Conservation (phyloP, 108 stramenopile species). For the Aurantiochytrium sp. region DNA sequence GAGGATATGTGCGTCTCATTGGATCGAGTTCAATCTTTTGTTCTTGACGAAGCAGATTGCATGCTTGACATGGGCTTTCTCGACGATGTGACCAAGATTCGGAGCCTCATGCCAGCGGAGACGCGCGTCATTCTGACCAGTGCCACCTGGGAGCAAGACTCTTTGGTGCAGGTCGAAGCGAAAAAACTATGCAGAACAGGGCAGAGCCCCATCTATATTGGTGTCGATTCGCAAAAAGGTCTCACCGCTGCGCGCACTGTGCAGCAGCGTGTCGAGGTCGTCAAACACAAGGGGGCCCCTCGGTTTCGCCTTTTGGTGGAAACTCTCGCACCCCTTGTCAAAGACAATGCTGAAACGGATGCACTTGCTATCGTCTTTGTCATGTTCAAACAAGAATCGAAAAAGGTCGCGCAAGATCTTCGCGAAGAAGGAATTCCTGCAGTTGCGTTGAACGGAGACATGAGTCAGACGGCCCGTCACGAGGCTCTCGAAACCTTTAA, state of each 20-base stretch:
- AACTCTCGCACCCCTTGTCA: constrained; percentile 82
- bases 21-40: constrained; percentile 16
- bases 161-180: not conserved
- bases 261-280: not conserved
- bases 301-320: constrained; percentile 16
- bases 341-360: constrained; percentile 41
- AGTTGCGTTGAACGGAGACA: constrained; percentile 93
- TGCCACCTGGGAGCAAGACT: constrained; percentile 56
- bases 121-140: constrained; percentile 87
- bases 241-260: not conserved
- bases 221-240: not conserved
- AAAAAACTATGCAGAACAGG: not conserved
- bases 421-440: constrained; percentile 80
- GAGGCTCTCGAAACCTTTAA: constrained; percentile 90
- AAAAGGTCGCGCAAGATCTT: constrained; percentile 73
- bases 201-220: not conserved
- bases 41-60: constrained; percentile 50
- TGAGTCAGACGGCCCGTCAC: constrained; percentile 87
- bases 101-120: constrained; percentile 58
- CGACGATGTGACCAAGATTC: constrained; percentile 30
- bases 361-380: constrained; percentile 88
- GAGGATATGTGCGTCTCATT: constrained; percentile 14
- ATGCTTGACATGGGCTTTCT: constrained; percentile 48
- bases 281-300: not conserved
- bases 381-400: constrained; percentile 83